A percentile compares a stretch with the other conserved stretches of the same genome.
Conservation (phyloP, 2,329 filamentous ascomycete genomes). For the Exophiala viscosa region DNA sequence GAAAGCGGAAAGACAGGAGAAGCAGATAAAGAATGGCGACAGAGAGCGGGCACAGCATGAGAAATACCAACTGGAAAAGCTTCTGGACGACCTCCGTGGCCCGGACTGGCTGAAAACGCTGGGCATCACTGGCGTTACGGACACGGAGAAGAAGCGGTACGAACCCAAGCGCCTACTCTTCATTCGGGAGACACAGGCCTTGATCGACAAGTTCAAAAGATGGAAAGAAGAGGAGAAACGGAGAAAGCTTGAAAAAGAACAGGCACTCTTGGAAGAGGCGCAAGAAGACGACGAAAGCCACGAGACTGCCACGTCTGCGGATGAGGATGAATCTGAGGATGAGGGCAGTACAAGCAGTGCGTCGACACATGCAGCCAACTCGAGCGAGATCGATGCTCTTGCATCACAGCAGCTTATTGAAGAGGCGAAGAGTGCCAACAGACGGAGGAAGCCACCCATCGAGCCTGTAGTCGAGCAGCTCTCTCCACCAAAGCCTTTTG, state of each 20-base stretch:
- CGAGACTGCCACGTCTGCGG: constrained; percentile 4
- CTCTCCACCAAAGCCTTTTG: constrained; percentile 60
- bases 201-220: constrained; percentile 79
- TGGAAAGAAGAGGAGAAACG: constrained; percentile 91
- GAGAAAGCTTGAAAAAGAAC: constrained; percentile 71
- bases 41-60: constrained; percentile 64
- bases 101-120: constrained; percentile 91
- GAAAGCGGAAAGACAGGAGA: constrained; percentile 62
- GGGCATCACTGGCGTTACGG: constrained; percentile 80
- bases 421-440: constrained; percentile 58
- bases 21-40: constrained; percentile 65
- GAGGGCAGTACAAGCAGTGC: constrained; percentile 13
- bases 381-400: constrained; percentile 66
- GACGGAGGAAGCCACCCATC: constrained; percentile 18
- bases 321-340: constrained; percentile 26
- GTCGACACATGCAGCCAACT: constrained; percentile 56
- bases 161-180: constrained; percentile 83
- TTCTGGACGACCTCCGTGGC: constrained; percentile 78
- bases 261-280: constrained; percentile 48
- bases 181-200: constrained; percentile 72
- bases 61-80: constrained; percentile 61
- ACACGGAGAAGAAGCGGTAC: constrained; percentile 79
- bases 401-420: constrained; percentile 72
- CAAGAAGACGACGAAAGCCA: constrained; percentile 30
- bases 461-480: constrained; percentile 16